Evolutionary conservation across 257 asterid species (phyloP).

Genomic region (Solanum medicagineum): DNA sequence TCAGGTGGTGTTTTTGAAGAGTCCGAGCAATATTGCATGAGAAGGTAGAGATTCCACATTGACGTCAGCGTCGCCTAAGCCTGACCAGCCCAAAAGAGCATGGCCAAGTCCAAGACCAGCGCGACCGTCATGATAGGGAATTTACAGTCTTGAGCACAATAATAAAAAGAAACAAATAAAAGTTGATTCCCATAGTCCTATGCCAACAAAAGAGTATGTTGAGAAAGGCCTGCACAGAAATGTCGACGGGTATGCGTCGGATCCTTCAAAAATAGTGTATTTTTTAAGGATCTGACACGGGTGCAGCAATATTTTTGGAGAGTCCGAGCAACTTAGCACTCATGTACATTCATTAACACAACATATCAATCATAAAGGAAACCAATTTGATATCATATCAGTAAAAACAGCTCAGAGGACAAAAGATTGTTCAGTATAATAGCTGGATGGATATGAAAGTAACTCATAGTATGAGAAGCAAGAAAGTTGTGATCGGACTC

Average conservation of each 20-base stretch:
- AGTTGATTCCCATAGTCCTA: background rate
- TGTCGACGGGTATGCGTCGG: no score
- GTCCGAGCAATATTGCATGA: background rate
- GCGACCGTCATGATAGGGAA: background rate
- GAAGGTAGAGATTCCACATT: background rate
- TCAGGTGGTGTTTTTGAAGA: background rate
- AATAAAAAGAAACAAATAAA: background rate
- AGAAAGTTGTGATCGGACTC: background rate
- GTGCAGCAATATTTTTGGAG: no score
- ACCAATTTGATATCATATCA: background rate
- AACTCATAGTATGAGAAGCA: conserved; percentile 10
- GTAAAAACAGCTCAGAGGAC: background rate
- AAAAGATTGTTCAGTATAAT: background rate
- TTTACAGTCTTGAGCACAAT: background rate
- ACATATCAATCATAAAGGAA: background rate
- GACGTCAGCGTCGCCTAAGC: background rate
- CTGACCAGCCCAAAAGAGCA: background rate
- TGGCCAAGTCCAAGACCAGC: background rate
- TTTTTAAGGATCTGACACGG: no score
- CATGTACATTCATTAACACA: background rate
- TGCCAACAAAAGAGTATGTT: background rate
- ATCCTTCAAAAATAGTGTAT: no score
- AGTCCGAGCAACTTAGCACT: background rate
- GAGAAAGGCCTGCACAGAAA: background rate
- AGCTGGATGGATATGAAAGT: background rate